phyloP scores from a whole-genome alignment of 2,329 filamentous ascomycete genomes.

The Phaeoacremonium minimum region DNA sequence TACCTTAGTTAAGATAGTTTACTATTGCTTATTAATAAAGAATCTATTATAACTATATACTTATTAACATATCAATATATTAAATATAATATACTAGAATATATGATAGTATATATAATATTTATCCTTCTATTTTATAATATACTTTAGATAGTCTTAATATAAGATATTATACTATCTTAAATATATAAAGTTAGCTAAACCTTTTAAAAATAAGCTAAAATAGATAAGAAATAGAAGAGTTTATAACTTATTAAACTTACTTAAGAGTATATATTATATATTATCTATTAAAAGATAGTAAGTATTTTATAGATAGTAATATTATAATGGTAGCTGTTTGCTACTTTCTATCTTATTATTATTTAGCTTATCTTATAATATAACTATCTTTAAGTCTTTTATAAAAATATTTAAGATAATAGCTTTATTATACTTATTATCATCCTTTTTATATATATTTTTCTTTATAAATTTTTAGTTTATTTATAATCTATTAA shows the following conservation, averaged over 20 bases:
- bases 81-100: conserved; percentile 4
- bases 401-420: conserved; percentile 1
- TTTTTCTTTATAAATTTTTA: neutral
- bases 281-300: no score
- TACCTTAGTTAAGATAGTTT: neutral
- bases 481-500: neutral
- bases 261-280: conserved; percentile 1
- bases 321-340: conserved; percentile 1
- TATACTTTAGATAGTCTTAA: conserved; percentile 3
- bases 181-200: neutral
- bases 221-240: conserved; percentile 1
- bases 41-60: neutral
- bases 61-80: conserved; percentile 1
- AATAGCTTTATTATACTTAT: conserved; percentile 2
- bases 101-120: conserved; percentile 2
- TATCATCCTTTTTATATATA: no score
- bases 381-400: conserved; percentile 3
- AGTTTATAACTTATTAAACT: conserved; percentile 1
- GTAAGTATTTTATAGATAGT: no score
- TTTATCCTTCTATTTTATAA: conserved; percentile 3
- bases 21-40: neutral
- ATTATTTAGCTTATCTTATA: no score
- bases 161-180: neutral
- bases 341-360: neutral
- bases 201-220: conserved; percentile 1